phyloP scores from a whole-genome alignment of 2,329 filamentous ascomycete genomes.

The Pseudocercospora pini-densiflorae region DNA sequence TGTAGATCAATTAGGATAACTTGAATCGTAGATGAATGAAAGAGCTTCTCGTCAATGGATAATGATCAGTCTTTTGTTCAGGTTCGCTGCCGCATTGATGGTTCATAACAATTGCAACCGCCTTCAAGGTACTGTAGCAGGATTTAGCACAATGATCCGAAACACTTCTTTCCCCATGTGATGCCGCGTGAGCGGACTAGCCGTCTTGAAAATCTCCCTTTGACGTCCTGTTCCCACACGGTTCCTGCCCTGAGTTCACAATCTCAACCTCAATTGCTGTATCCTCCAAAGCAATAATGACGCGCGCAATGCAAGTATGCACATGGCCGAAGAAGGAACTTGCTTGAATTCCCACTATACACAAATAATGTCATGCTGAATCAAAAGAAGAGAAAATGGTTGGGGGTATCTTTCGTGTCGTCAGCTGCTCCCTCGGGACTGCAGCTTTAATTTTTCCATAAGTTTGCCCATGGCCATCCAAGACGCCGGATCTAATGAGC shows the following conservation, averaged over 20 bases:
- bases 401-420: conserved; percentile 9
- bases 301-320: conserved; percentile 2
- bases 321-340: conserved; percentile 4
- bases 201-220: conserved; percentile 14
- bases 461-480: conserved; percentile 78
- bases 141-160: conserved; percentile 5
- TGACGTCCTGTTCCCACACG: conserved; percentile 13
- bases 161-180: background rate
- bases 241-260: conserved; percentile 5
- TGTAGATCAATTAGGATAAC: background rate
- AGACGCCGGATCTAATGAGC: conserved; percentile 76
- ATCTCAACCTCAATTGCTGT: background rate
- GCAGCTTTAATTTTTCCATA: conserved; percentile 80
- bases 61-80: background rate
- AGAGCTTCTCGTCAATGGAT: background rate
- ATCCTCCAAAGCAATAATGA: background rate
- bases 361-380: conserved; percentile 2
- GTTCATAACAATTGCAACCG: conserved; percentile 10
- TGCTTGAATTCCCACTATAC: conserved; percentile 1
- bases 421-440: conserved; percentile 31
- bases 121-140: conserved; percentile 1
- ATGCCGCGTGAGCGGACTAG: conserved; percentile 32
- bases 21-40: background rate
- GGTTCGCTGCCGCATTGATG: background rate
- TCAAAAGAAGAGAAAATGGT: conserved; percentile 8